Conservation (phyloP, 2,329 filamentous ascomycete genomes). For the Talaromyces rugulosus region DNA sequence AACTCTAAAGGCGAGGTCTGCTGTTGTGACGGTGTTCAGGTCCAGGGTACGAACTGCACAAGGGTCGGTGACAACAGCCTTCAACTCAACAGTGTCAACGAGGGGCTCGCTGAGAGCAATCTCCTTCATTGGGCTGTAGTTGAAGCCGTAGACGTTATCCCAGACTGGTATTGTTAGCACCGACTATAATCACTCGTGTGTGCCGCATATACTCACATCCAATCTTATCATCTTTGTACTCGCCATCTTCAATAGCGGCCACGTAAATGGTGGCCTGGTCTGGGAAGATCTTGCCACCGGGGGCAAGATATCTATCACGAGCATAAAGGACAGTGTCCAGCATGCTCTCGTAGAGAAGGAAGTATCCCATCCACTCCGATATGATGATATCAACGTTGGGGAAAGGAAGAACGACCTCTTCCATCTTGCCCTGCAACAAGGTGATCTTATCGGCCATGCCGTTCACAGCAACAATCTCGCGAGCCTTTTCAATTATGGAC, state of each 20-base stretch:
- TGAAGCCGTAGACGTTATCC: conserved; percentile 98
- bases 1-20: conserved; percentile 77
- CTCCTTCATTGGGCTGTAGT: conserved; percentile 90
- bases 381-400: conserved; percentile 99
- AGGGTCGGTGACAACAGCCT: conserved; percentile 93
- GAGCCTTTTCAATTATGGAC: conserved; percentile 97
- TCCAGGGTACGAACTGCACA: conserved; percentile 80
- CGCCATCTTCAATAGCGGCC: conserved; percentile 95
- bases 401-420: conserved; percentile 90
- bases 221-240: conserved; percentile 99
- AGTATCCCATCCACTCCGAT: conserved; percentile 99
- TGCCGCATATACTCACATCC: conserved; percentile 66
- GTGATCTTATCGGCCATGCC: conserved; percentile 95
- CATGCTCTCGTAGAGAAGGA: conserved; percentile 98
- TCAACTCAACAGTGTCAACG: conserved; percentile 95
- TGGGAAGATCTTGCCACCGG: conserved; percentile 91
- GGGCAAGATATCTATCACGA: conserved; percentile 81
- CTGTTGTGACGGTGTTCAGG: conserved; percentile 80
- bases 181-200: not conserved
- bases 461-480: conserved; percentile 88
- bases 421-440: conserved; percentile 98
- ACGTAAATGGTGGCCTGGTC: conserved; percentile 98
- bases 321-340: conserved; percentile 96
- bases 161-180: conserved; percentile 63
- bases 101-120: conserved; percentile 93